Evolutionary conservation across 371 early-diverging fungal genomes (phyloP), one percentile per base, ranked within the genome.

Genomic region (Capniomyces stellatus): DNA sequence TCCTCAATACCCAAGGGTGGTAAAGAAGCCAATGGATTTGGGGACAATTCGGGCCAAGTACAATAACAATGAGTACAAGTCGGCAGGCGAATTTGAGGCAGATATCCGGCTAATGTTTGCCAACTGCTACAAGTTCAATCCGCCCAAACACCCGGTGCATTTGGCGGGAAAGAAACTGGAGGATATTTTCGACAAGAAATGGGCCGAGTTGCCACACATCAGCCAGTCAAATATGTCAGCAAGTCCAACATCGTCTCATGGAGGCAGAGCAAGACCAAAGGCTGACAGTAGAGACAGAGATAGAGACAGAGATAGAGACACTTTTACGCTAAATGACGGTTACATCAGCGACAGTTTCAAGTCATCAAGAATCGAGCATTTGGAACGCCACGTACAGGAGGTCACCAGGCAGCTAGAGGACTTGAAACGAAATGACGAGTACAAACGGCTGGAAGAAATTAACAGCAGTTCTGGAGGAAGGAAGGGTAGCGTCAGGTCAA

Each of bases 11-110:
- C 79, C 76, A 22, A 74, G 75, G 1, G 81, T 98, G 35, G 81
- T 99, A 62, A 96, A 87, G 60, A 64, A 88, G 46, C 99, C 99
- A 3, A 99, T 99, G 98, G 99, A 99, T 64, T 51, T 98, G 24
- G 75, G 82, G 18, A 98, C 99, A 0, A 84, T 99, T 39, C 75
- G 79, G 59, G 73, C 75, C 39, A 92, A 91, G 64, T 67, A 98
- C 18, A 85, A 88, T 43, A 60, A 65, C 18, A 82, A 80, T 12
- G 71, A 75, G 24, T 98, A 98, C 64, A 56, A 65, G 0, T 70
- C 67, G 6, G 73, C 85, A 0, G 75, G 73, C 3, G 85, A 82
- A 40, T 94, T 95, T 58, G 84, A 85, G 55, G 71, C 72, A 0
- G 97, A 98, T 61, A 69, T 89, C 30, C 80, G 85, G 12, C 73